These are phyloP conservation scores for Termitomyces sp. DNA, from an alignment of 768 basidiomycete genomes.

Conservation along the genomic window DNA sequence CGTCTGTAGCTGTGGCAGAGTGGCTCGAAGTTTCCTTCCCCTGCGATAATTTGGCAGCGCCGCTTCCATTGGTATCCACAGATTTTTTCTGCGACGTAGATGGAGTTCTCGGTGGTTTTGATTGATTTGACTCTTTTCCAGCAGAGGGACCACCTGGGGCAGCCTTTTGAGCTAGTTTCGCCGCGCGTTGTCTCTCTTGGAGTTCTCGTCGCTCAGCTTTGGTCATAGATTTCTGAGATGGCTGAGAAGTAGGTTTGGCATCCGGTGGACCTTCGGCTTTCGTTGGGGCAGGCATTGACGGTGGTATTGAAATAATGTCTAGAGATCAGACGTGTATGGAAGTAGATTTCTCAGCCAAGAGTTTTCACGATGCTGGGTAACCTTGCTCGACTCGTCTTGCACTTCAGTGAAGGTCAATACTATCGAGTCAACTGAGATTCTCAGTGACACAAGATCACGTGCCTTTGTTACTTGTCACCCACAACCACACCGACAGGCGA, in stretches of 20 bases:
- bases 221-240: conserved; percentile 68
- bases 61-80: conserved; percentile 21
- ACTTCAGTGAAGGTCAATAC: not conserved
- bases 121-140: conserved; percentile 16
- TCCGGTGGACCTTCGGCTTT: conserved; percentile 14
- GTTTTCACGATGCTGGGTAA: not conserved
- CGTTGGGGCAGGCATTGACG: conserved; percentile 29
- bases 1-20: conserved; percentile 20
- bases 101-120: conserved; percentile 20
- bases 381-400: not conserved
- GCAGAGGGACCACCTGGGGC: conserved; percentile 17
- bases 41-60: conserved; percentile 7
- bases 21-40: conserved; percentile 21
- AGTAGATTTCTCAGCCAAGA: not conserved
- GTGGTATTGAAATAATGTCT: not conserved
- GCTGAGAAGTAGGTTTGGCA: conserved; percentile 14
- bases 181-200: conserved; percentile 76
- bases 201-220: conserved; percentile 78
- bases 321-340: not conserved
- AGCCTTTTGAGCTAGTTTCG: conserved; percentile 52
- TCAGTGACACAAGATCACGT: conserved; percentile 15
- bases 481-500: not conserved
- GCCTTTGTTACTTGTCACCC: conserved; percentile 4
- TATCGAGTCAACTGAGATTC: conserved; percentile 14
- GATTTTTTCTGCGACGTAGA: conserved; percentile 30